Percentiles rank a stretch among this genome's conserved stretches.
These are phyloP conservation scores for Lepidium didymum DNA, from an alignment of 345 rosid genomes.

Conservation along the genomic window DNA sequence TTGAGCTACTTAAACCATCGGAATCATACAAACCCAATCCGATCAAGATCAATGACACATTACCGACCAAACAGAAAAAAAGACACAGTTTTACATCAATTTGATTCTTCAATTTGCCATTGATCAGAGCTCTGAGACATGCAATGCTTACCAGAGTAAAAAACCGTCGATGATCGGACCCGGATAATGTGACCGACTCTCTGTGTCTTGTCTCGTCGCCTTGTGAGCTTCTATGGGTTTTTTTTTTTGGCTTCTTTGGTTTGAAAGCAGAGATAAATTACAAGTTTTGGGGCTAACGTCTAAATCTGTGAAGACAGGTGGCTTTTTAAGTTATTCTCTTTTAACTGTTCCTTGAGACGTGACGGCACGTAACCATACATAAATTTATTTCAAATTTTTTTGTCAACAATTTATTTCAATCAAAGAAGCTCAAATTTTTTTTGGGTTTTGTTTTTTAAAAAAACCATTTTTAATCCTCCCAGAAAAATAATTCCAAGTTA, in stretches of 20 bases:
- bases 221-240: not conserved
- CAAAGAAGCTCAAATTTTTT: too few species aligned
- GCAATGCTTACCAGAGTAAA: constrained; percentile 14
- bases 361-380: constrained; percentile 23
- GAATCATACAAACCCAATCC: not conserved
- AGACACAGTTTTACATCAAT: not conserved
- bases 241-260: not conserved
- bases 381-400: not conserved
- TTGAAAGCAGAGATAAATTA: constrained; percentile 9
- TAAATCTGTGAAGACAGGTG: constrained; percentile 10
- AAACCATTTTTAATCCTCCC: too few species aligned
- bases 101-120: not conserved
- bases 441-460: too few species aligned
- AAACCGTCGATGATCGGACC: constrained; percentile 8
- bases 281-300: constrained; percentile 16
- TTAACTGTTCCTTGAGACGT: constrained; percentile 21
- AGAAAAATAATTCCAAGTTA: too few species aligned
- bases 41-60: constrained; percentile 17
- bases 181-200: constrained; percentile 5
- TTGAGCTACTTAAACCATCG: not conserved
- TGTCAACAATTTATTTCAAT: too few species aligned
- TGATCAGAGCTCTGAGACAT: not conserved
- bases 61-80: not conserved
- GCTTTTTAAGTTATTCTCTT: not conserved
- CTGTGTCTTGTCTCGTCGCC: not conserved